Percentiles rank a stretch among this genome's conserved stretches.
These are phyloP conservation scores for Nidularia pulvinata DNA, from an alignment of 768 basidiomycete genomes.

Conservation along the genomic window DNA sequence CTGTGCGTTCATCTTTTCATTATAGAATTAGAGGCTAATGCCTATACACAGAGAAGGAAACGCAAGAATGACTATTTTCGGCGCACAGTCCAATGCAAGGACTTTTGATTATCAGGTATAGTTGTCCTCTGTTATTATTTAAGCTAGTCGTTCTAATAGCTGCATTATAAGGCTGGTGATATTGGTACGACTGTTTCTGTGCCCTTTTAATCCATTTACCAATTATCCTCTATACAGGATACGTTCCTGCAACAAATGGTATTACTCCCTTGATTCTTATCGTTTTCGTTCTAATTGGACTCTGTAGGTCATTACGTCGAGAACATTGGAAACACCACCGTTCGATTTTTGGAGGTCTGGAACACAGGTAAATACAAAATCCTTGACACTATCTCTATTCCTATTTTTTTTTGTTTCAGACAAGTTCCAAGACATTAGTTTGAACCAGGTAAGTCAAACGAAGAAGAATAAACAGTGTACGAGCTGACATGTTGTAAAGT, in stretches of 20 bases:
- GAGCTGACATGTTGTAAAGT: constrained; percentile 15
- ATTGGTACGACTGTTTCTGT: constrained; percentile 15
- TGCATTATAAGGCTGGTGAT: constrained; percentile 30
- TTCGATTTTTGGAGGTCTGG: constrained; percentile 63
- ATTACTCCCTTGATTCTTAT: neutral
- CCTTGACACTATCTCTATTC: neutral
- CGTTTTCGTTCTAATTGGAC: neutral
- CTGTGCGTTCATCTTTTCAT: constrained; percentile 33
- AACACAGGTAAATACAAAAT: constrained; percentile 35
- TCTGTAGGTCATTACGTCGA: constrained; percentile 65
- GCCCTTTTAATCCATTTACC: neutral
- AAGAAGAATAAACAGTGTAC: neutral
- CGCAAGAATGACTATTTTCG: constrained; percentile 57
- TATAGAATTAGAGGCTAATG: no score
- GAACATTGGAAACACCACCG: constrained; percentile 61
- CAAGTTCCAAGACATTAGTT: constrained; percentile 34
- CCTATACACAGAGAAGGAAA: constrained; percentile 40
- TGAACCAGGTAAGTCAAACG: constrained; percentile 37
- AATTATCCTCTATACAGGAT: no score
- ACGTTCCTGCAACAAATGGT: constrained; percentile 61
- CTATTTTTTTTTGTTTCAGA: constrained; percentile 5
- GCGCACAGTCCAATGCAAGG: constrained; percentile 46
- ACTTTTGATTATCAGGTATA: constrained; percentile 64
- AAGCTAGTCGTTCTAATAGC: neutral
- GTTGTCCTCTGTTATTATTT: neutral